Base-by-base conservation (phyloP, 129 eudicot species). In the Smallanthus sonchifolius region DNA sequence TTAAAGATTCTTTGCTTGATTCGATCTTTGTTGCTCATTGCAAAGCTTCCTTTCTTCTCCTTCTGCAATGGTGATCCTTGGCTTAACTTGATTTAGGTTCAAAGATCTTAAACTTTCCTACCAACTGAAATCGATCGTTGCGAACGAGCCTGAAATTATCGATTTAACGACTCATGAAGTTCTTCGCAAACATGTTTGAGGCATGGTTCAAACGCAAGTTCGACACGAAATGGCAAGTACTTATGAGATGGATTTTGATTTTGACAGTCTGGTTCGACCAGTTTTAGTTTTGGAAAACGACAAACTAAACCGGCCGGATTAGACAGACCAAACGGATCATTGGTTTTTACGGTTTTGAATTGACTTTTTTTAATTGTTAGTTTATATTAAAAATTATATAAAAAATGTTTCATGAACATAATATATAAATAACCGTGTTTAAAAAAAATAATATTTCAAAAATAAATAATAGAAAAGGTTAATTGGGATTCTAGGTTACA, bases 151-250 rank as follows among this genome's bases (percentile, higher is more conserved):
- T 24, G 66, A 51, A 28, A 16, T 67, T 30, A n/a, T 17, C 40
- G 47, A 13, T n/a, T 56, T 67, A 20, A 69, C 7, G 20, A 38
- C 36, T 48, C 67, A 78, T 78, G 82, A 56, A 68, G 63, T 54
- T 79, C 56, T 36, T 56, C 52, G 3, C 77, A 48, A 82, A 71
- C 7, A 86, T 89, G 92, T 83, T 89, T 51, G 85, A 86, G 32
- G 77, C 77, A 71, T 76, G 84, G 78, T 71, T 75, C 75, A 89
- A 76, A 57, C 84, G 79, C 89, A 86, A 77, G 80, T 84, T 89
- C 72, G 74, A 82, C 70, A 34, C 78, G 16, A 89, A 86, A 89
- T 82, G 92, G 96, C 85, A 17, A 79, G 45, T 34, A 17, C n/a
- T 10, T 9, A 19, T 1, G 47, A 6, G 3, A 14, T 17, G 17